Evolutionary conservation across 2,329 filamentous ascomycete species (phyloP), one percentile per base, ranked within the genome.

Genomic region (Monilinia laxa): DNA sequence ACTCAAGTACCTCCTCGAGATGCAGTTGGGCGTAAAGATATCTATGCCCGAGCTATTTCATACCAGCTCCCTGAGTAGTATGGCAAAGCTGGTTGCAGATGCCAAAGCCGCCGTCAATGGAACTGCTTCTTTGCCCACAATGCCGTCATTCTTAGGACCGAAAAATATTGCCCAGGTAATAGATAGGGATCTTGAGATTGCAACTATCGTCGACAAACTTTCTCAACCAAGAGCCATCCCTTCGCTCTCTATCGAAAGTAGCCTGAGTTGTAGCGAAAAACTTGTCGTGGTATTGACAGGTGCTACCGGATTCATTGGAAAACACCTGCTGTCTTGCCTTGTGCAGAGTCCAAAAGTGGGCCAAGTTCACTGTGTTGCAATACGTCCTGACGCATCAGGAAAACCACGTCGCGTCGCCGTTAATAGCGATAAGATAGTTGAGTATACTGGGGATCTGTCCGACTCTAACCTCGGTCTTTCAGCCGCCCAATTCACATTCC

Each of bases 1-100:
- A 18, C 68, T 79, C 20, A 76, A 76, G 65, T 20, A 35, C 1
- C 35, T n/a, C 0, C 73, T 79, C 31, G 57, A 62, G 0, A 35
- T 75, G 5, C 51, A 23, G 3, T 71, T 78, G 42, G 66, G 67
- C n/a, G 68, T 72, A 5, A 62, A 55, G 0, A 20, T 75, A 0
- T 62, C 68, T n/a, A 66, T 77, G 9, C n/a, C 67, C 16, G 66
- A 75, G 3, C 69, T 78, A 18, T 69, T 75, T 40, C 59, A 70
- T n/a, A 47, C 67, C 11, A 72, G 67, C 59, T 75, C 72, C 0
- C 70, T 78, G 5, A 47, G 64, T 20, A 47, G 58, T 2, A 73
- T 74, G 71, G 70, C 71, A n/a, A 20, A 14, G 6, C 11, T 31
- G 14, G 25, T 54, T 31, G 11, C 38, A 40, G 38, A 12, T 40